phyloP scores from a whole-genome alignment of 1,284 basidiomycete species.

The Pyrrhoderma lamaoense region DNA sequence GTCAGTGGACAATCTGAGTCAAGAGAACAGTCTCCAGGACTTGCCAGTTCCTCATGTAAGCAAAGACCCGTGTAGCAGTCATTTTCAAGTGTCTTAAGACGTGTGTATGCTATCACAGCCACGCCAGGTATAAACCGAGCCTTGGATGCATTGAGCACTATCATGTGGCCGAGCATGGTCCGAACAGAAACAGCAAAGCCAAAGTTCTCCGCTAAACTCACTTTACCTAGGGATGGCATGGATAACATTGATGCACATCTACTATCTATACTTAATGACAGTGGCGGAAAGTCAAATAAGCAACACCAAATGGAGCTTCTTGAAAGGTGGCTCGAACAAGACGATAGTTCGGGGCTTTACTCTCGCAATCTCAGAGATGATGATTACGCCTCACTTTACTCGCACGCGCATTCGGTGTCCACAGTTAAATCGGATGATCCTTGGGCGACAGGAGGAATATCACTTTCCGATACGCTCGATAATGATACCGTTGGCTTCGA shows the following conservation, averaged over 20 bases:
- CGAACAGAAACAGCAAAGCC: slow-evolving; percentile 25
- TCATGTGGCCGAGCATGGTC: slow-evolving; percentile 78
- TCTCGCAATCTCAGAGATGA: background rate
- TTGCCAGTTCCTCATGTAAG: slow-evolving; percentile 7
- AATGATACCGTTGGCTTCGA: slow-evolving; percentile 45
- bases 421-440: slow-evolving; percentile 6
- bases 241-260: slow-evolving; percentile 15
- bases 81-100: background rate
- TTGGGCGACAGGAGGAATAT: slow-evolving; percentile 7
- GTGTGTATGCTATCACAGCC: slow-evolving; percentile 21
- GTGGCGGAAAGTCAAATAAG: slow-evolving; percentile 3
- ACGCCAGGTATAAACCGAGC: slow-evolving; percentile 59
- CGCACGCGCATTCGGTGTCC: background rate
- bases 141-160: slow-evolving; percentile 68
- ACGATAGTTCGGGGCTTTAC: slow-evolving; percentile 3
- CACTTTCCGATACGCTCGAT: background rate
- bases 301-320: slow-evolving; percentile 46
- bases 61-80: background rate
- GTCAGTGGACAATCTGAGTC: slow-evolving; percentile 34
- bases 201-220: slow-evolving; percentile 7
- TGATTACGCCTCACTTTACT: background rate
- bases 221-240: background rate
- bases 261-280: slow-evolving; percentile 20
- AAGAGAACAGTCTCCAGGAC: background rate
- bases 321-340: slow-evolving; percentile 50